phyloP scores from a whole-genome alignment of 2,329 filamentous ascomycete species.

The Pseudogymnoascus sp. region DNA sequence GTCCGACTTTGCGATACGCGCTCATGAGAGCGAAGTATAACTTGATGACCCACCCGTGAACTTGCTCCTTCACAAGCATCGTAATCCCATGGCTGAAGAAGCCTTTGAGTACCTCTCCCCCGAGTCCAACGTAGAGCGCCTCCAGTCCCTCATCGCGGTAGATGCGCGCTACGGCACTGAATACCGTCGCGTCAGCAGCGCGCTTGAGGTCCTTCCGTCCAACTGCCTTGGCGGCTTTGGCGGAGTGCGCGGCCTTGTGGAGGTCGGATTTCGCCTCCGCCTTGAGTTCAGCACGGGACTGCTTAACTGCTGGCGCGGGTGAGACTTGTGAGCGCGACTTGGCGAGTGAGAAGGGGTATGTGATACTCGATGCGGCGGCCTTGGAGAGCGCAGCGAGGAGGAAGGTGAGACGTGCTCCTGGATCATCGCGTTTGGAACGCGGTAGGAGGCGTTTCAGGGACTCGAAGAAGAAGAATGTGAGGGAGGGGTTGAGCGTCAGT shows the following conservation, averaged over 20 bases:
- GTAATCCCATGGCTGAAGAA: constrained; percentile 83
- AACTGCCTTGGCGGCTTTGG: constrained; percentile 25
- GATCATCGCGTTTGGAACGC: constrained; percentile 44
- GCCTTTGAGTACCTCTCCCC: constrained; percentile 70
- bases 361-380: constrained; percentile 66
- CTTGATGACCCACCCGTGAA: constrained; percentile 66
- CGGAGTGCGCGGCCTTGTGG: constrained; percentile 29
- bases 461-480: constrained; percentile 81
- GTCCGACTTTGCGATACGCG: constrained; percentile 36
- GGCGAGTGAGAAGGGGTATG: constrained; percentile 82
- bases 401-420: constrained; percentile 52
- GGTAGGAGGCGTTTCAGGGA: constrained; percentile 58
- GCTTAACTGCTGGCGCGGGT: constrained; percentile 31
- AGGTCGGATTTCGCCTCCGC: constrained; percentile 23
- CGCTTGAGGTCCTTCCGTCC: constrained; percentile 20
- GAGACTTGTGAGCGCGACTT: constrained; percentile 70
- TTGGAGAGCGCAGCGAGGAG: constrained; percentile 72
- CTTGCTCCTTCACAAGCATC: constrained; percentile 76
- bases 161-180: constrained; percentile 55
- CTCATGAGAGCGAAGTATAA: constrained; percentile 62
- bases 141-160: constrained; percentile 57
- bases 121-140: constrained; percentile 70
- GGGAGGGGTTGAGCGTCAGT: constrained; percentile 75
- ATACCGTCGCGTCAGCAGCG: constrained; percentile 45
- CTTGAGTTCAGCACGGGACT: constrained; percentile 27